Conservation (phyloP, 768 basidiomycete genomes). For the Leccinum incarnatum region DNA sequence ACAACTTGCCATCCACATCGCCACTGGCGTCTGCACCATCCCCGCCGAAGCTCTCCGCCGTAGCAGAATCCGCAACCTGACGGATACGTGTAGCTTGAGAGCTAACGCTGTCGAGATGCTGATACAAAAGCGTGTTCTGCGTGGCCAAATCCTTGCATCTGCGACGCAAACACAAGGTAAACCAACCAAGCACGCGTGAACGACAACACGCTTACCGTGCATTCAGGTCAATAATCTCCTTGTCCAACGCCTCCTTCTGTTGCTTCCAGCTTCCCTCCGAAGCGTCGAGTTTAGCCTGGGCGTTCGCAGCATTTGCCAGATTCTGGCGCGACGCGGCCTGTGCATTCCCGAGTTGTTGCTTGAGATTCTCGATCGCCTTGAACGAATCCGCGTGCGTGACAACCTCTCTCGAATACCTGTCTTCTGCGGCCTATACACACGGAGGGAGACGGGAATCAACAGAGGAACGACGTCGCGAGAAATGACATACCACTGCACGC, state of each 20-base stretch:
- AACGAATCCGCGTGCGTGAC: slow-evolving; percentile 83
- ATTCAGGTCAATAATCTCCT: slow-evolving; percentile 72
- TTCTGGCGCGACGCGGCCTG: slow-evolving; percentile 58
- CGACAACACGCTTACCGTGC: slow-evolving; percentile 47
- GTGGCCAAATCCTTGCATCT: slow-evolving; percentile 72
- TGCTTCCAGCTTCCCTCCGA: slow-evolving; percentile 80
- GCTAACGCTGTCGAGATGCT: slow-evolving; percentile 82
- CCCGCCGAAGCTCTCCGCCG: slow-evolving; percentile 32
- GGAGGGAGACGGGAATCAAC: background rate
- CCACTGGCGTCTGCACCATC: slow-evolving; percentile 44
- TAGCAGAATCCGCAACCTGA: slow-evolving; percentile 58
- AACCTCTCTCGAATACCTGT: slow-evolving; percentile 78
- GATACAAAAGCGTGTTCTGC: slow-evolving; percentile 76
- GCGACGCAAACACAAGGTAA: background rate
- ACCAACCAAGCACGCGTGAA: background rate
- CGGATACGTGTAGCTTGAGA: slow-evolving; percentile 80
- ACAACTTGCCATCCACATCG: slow-evolving; percentile 58
- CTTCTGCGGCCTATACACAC: slow-evolving; percentile 60
- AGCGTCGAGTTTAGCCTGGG: slow-evolving; percentile 63
- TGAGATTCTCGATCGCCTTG: slow-evolving; percentile 64
- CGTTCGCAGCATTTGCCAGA: slow-evolving; percentile 64
- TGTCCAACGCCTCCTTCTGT: slow-evolving; percentile 74
- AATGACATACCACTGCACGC: slow-evolving; percentile 55
- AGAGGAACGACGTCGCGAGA: background rate
- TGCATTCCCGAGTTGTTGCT: slow-evolving; percentile 53